These are phyloP conservation scores for Camptophora hylomeconis DNA, from an alignment of 2,329 filamentous ascomycete species.

Conservation along the genomic window DNA sequence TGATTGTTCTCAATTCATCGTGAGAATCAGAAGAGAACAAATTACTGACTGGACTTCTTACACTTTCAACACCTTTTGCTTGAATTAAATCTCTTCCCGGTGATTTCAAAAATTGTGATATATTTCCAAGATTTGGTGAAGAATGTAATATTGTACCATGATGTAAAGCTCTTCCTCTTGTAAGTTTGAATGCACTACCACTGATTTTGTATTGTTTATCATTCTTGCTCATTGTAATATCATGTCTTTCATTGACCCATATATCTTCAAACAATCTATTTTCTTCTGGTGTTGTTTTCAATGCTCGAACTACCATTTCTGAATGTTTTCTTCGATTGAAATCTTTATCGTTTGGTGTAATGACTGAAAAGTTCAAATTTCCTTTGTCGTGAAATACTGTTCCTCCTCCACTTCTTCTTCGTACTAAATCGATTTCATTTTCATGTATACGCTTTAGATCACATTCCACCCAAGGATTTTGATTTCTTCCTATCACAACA, in stretches of 20 bases:
- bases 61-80: slow-evolving; percentile 80
- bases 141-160: slow-evolving; percentile 81
- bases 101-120: slow-evolving; percentile 61
- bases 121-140: slow-evolving; percentile 58
- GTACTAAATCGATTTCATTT: slow-evolving; percentile 50
- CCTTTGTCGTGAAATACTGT: slow-evolving; percentile 88
- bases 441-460: slow-evolving; percentile 52
- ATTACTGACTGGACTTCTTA: slow-evolving; percentile 73
- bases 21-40: slow-evolving; percentile 30
- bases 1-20: slow-evolving; percentile 2
- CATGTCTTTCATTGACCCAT: slow-evolving; percentile 78
- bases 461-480: slow-evolving; percentile 93
- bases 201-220: slow-evolving; percentile 60
- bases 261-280: slow-evolving; percentile 29
- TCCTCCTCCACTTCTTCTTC: slow-evolving; percentile 76
- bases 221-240: slow-evolving; percentile 57
- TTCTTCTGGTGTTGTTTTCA: slow-evolving; percentile 30
- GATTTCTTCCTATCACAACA: slow-evolving; percentile 86
- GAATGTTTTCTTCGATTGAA: slow-evolving; percentile 84
- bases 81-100: slow-evolving; percentile 64
- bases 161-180: slow-evolving; percentile 65
- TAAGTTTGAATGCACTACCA: slow-evolving; percentile 91
- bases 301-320: slow-evolving; percentile 80
- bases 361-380: slow-evolving; percentile 92
- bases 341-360: slow-evolving; percentile 52